Base-by-base conservation (phyloP, 1,284 basidiomycete species). In the Kwoniella shivajii region DNA sequence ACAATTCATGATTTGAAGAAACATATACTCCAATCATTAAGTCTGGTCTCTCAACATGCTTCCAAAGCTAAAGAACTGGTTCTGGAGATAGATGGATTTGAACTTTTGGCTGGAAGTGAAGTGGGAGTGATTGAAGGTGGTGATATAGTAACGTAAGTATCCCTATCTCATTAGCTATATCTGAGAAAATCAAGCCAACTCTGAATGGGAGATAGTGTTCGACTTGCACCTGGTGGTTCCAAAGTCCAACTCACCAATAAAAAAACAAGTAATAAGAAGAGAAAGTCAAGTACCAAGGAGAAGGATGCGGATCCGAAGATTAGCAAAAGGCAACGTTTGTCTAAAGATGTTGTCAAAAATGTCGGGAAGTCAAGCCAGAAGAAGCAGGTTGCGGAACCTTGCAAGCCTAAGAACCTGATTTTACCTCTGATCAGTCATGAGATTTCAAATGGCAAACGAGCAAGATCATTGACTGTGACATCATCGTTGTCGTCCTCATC, bases 71-170 rank as follows among this genome's bases (percentile, higher is more conserved):
- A 53, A 37, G 68, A 69, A 31, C 36, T 76, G 3, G 47, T 65
- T 5, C 54, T 79, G 39, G 73, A 77, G 56, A 64, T 79, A 10
- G 78, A 79, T 29, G 78, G 77, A 2, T 79, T 77, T 50, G 74
- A 79, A 62, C 63, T 79, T 7, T 42, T 78, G 14, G 65, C 57
- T 14, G 70, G 68, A 4, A 73, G 71, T 42, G 42, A 41, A 5
- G 39, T 73, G 13, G 66, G 59, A 4, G 63, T 77, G 13, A 55
- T 79, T 0, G 63, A 73, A 26, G 49, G 58, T 9, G 50, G 44
- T 3, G 78, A 79, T 61, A 67, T 78, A 0, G 64, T 79, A 2
- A 62, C 54, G 78, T 78, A 56, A 67, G 76, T 66, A n/a, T 9
- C 22, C 10, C 22, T 18, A 14, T 5, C 20, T 27, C 14, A 14